Evolutionary conservation across 2,329 filamentous ascomycete genomes (phyloP), one percentile per base, ranked within the genome.

Genomic region (Cladosporium sp.): DNA sequence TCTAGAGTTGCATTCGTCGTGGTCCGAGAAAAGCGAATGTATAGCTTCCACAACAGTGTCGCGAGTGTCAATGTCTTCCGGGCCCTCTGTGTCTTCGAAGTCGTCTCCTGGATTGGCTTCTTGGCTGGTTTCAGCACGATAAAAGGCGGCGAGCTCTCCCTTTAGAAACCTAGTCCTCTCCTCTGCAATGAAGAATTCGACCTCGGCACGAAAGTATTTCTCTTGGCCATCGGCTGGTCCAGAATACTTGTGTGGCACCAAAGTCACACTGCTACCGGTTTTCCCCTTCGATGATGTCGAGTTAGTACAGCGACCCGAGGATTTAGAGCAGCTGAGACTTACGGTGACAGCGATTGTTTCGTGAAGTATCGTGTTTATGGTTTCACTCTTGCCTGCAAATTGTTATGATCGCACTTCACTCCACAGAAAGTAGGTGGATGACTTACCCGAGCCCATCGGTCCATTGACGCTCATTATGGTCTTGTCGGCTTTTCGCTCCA

Each of bases 281-380:
- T 47, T 32, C 22, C 29, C 44, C 44, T 47, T n/a, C n/a, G 22
- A n/a, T n/a, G n/a, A n/a, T n/a, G n/a, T n/a, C n/a, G n/a, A n/a
- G n/a, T n/a, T n/a, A n/a, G n/a, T n/a, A n/a, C n/a, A n/a, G n/a
- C n/a, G n/a, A n/a, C n/a, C n/a, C n/a, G n/a, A n/a, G n/a, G n/a
- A n/a, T n/a, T n/a, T n/a, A n/a, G n/a, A n/a, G n/a, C n/a, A n/a
- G n/a, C n/a, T 27, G 4, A 9, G 22, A 27, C 22, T 27, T 51
- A 57, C 57, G 47, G 54, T 39, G 5, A 54, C 54, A 9, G 61
- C 59, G 18, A 63, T 53, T 7, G 27, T 56, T 15, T 56, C 58
- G 7, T 54, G 17, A 1, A 61, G 48, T 2, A 61, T 38, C 1
- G 59, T 61, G 38, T 63, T 63, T 53, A 61, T 55, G 2, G 53